Percentiles rank a stretch among this genome's conserved stretches.
Evolutionary conservation across 2,329 filamentous ascomycete genomes (phyloP).

Genomic region (Chaetomium olivaceum): DNA sequence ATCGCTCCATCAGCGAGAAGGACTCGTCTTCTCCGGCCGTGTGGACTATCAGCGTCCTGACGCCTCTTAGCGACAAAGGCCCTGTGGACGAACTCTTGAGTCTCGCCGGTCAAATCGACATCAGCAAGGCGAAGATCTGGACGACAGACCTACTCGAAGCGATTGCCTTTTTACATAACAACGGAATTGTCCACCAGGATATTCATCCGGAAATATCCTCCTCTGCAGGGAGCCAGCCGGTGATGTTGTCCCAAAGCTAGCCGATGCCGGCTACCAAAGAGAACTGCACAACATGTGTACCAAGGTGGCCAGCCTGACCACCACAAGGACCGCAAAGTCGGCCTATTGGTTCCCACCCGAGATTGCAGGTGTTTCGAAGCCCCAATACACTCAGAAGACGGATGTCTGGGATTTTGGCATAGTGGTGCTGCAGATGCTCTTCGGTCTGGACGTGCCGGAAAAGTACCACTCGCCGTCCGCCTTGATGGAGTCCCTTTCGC

Average conservation of each 20-base stretch:
- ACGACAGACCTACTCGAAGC: constrained; percentile 90
- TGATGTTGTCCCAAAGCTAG: constrained; percentile 70
- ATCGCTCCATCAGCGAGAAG: constrained; percentile 45
- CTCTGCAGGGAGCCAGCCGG: constrained; percentile 69
- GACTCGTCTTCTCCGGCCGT: constrained; percentile 31
- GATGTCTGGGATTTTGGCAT: constrained; percentile 96
- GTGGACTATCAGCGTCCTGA: constrained; percentile 78
- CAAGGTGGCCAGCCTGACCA: constrained; percentile 54
- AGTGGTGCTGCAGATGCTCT: constrained; percentile 89
- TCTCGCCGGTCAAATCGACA: constrained; percentile 70
- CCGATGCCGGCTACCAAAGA: constrained; percentile 71
- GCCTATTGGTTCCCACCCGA: constrained; percentile 85
- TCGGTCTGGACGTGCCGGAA: constrained; percentile 74
- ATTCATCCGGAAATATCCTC: constrained; percentile 78
- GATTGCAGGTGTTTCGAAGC: constrained; percentile 61
- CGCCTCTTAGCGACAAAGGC: constrained; percentile 76
- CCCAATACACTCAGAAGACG: constrained; percentile 71
- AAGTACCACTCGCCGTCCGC: constrained; percentile 78
- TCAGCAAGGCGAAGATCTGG: constrained; percentile 79
- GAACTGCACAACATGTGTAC: constrained; percentile 63
- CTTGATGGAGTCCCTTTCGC: constrained; percentile 67
- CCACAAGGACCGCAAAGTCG: constrained; percentile 65
- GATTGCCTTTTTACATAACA: constrained; percentile 81
- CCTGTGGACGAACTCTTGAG: constrained; percentile 81
- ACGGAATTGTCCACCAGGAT: constrained; percentile 79